Evolutionary conservation across 257 asterid genomes (phyloP).

Genomic region (Phtheirospermum japonicum): DNA sequence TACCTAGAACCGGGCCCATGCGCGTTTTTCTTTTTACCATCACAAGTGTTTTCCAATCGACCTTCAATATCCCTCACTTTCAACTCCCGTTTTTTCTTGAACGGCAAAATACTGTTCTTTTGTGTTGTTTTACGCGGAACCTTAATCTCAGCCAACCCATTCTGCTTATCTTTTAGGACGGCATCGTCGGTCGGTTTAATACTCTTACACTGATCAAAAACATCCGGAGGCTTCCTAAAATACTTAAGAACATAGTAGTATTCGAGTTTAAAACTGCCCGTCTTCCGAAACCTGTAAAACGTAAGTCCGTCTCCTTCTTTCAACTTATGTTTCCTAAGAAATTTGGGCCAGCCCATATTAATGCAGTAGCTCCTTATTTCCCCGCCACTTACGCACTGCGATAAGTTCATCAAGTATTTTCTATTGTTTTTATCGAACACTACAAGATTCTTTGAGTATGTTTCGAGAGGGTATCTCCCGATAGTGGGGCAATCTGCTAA

Average conservation of each 20-base stretch:
- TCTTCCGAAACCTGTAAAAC: not conserved
- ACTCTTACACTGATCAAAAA: not conserved
- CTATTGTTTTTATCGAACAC: not conserved
- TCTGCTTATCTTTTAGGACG: too few species aligned
- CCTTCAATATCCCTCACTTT: not conserved
- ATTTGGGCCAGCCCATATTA: not conserved
- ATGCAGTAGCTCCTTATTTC: slow-evolving; percentile 7
- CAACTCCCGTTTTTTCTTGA: not conserved
- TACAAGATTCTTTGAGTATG: not conserved
- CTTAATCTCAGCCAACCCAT: too few species aligned
- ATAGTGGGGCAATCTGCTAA: not conserved
- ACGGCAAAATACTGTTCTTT: not conserved
- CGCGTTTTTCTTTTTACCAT: not conserved
- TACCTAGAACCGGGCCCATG: not conserved
- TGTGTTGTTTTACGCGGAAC: too few species aligned
- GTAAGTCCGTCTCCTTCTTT: slow-evolving; percentile 1
- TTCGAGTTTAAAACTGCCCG: not conserved
- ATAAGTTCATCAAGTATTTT: not conserved
- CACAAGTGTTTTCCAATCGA: not conserved
- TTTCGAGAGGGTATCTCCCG: not conserved
- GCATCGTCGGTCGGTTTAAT: not conserved
- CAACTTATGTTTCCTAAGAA: not conserved
- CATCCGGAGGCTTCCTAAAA: not conserved
- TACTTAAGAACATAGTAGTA: slow-evolving; percentile 11
- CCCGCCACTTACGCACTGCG: not conserved